Conservation (phyloP, 352 stramenopile species). For the Blastocystis sp. region DNA sequence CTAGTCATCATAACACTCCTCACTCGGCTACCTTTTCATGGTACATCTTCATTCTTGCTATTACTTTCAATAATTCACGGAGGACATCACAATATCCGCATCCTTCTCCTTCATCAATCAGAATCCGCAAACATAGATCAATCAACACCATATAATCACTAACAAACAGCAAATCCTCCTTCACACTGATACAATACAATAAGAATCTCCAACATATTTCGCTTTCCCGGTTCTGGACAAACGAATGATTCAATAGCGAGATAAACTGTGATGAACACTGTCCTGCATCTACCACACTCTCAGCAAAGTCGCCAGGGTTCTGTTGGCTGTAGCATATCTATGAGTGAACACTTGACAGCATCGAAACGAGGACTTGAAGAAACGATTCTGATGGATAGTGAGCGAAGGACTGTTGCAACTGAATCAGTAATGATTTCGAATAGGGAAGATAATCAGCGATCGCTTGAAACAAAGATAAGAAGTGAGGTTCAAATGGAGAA, state of each 20-base stretch:
- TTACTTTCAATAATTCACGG: background rate
- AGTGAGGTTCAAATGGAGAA: background rate
- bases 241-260: conserved; percentile 1
- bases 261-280: background rate
- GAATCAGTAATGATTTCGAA: background rate
- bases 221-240: background rate
- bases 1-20: background rate
- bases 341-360: background rate
- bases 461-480: background rate
- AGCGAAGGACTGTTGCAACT: background rate
- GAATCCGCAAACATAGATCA: background rate
- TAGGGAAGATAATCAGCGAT: conserved; percentile 13
- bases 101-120: conserved; percentile 1
- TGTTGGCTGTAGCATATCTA: background rate
- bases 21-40: background rate
- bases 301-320: background rate
- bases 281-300: background rate
- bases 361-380: background rate
- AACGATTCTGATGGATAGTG: background rate
- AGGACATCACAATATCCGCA: background rate
- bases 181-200: background rate
- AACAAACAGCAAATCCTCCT: conserved; percentile 4
- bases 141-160: conserved; percentile 44
- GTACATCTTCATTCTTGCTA: background rate
- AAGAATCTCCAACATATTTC: conserved; percentile 18